Evolutionary conservation across 257 asterid genomes (phyloP).

Genomic region (Galeopsis tetrahit): DNA sequence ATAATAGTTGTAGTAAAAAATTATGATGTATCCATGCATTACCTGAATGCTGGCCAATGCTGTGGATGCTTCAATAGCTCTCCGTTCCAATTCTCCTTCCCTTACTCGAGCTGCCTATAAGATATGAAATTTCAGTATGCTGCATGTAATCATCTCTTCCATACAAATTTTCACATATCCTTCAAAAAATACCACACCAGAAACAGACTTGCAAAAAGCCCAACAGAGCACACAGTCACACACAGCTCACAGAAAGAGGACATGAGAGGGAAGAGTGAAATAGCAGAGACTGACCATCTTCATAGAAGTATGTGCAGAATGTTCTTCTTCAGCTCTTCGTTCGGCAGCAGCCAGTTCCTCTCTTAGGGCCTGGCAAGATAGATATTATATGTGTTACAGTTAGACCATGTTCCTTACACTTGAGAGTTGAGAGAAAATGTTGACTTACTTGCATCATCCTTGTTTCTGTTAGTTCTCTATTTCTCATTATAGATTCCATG

Average conservation of each 20-base stretch:
- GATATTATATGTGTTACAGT: conserved; percentile 33
- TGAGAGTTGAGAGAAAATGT: neutral
- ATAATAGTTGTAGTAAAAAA: conserved; percentile 22
- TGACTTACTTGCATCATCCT: conserved; percentile 98
- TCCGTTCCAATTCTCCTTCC: conserved; percentile 96
- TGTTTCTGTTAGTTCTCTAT: conserved; percentile 96
- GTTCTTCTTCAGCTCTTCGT: conserved; percentile 98
- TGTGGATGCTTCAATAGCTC: conserved; percentile 91
- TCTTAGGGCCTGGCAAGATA: conserved; percentile 73
- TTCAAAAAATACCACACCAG: neutral
- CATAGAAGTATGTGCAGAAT: conserved; percentile 81
- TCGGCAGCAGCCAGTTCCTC: conserved; percentile 94
- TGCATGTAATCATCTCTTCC: conserved; percentile 28
- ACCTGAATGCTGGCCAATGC: conserved; percentile 97
- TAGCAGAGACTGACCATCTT: conserved; percentile 67
- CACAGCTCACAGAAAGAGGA: conserved; percentile 13
- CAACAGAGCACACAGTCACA: neutral
- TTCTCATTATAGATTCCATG: conserved; percentile 90
- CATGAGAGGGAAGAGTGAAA: conserved; percentile 18
- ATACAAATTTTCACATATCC: conserved; percentile 28
- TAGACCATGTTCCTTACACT: conserved; percentile 29
- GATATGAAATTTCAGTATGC: conserved; percentile 37
- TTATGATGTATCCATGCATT: conserved; percentile 32
- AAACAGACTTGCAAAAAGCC: conserved; percentile 13
- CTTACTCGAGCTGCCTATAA: conserved; percentile 95